These are phyloP conservation scores for Colletotrichum musicola DNA, from an alignment of 2,329 filamentous ascomycete genomes.

Conservation along the genomic window DNA sequence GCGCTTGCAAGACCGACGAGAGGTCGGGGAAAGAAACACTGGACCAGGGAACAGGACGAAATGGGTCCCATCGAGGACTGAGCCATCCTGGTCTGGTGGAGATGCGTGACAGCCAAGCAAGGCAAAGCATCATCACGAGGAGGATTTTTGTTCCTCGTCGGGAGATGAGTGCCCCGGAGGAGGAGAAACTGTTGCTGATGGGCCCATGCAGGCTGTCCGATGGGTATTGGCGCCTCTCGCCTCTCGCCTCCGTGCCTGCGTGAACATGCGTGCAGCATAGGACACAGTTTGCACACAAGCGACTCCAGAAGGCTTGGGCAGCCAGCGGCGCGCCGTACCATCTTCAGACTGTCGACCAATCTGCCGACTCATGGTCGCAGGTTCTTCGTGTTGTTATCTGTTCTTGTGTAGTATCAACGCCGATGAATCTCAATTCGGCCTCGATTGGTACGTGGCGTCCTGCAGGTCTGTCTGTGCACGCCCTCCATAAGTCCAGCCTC, in stretches of 20 bases:
- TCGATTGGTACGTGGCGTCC: slow-evolving; percentile 38
- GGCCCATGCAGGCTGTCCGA: slow-evolving; percentile 21
- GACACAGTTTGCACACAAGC: neutral
- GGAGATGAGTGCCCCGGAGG: slow-evolving; percentile 32
- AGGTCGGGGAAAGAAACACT: slow-evolving; percentile 40
- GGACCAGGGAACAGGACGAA: slow-evolving; percentile 34
- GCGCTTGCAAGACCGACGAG: slow-evolving; percentile 31
- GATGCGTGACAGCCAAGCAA: slow-evolving; percentile 33
- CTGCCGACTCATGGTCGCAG: slow-evolving; percentile 19
- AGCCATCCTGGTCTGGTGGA: slow-evolving; percentile 31
- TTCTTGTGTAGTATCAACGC: slow-evolving; percentile 10
- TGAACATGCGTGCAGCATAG: neutral
- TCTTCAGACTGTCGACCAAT: neutral
- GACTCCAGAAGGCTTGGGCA: neutral
- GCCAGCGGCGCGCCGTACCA: neutral
- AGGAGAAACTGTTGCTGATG: slow-evolving; percentile 23
- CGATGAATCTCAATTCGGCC: slow-evolving; percentile 12
- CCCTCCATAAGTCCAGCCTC: slow-evolving; percentile 8
- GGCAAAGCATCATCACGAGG: slow-evolving; percentile 37
- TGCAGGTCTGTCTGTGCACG: slow-evolving; percentile 42
- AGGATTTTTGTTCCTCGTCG: slow-evolving; percentile 27
- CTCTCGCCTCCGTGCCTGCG: neutral
- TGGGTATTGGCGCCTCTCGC: neutral
- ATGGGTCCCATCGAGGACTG: slow-evolving; percentile 23
- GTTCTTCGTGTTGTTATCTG: slow-evolving; percentile 19